Conservation (phyloP, 495 filamentous ascomycete species). For the Penicillium bialowiezense region DNA sequence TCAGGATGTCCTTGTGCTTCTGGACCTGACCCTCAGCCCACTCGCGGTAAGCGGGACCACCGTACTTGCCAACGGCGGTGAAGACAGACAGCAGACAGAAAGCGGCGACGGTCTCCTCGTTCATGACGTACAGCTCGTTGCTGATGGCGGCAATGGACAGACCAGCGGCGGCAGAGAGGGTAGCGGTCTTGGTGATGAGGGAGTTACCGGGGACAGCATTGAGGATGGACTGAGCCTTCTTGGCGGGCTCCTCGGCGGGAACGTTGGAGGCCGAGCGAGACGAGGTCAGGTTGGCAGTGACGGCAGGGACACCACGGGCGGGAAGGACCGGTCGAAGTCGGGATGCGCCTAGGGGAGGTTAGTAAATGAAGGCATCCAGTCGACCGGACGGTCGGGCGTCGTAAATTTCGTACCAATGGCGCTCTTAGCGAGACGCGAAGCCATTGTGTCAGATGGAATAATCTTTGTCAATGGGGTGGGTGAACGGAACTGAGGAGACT, state of each 20-base stretch:
- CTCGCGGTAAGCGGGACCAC: slow-evolving; percentile 83
- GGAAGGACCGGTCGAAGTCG: slow-evolving; percentile 75
- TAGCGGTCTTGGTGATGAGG: slow-evolving; percentile 90
- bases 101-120: slow-evolving; percentile 93
- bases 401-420: slow-evolving; percentile 70
- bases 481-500: slow-evolving; percentile 47
- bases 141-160: slow-evolving; percentile 90
- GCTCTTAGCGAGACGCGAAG: slow-evolving; percentile 89
- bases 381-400: background rate
- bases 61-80: slow-evolving; percentile 84
- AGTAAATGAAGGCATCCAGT: slow-evolving; percentile 20
- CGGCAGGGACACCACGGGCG: slow-evolving; percentile 65
- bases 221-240: slow-evolving; percentile 92
- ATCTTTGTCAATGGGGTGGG: slow-evolving; percentile 36
- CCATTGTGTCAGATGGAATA: slow-evolving; percentile 67
- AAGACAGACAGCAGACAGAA: slow-evolving; percentile 88
- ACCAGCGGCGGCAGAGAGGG: slow-evolving; percentile 89
- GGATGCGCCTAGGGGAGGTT: slow-evolving; percentile 67
- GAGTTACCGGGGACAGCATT: slow-evolving; percentile 82
- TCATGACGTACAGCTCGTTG: slow-evolving; percentile 99
- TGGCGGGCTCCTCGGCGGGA: slow-evolving; percentile 79
- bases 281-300: slow-evolving; percentile 61
- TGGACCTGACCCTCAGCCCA: slow-evolving; percentile 85
- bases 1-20: slow-evolving; percentile 90
- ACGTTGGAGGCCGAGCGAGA: slow-evolving; percentile 72